Percentiles rank a stretch among this genome's conserved stretches.
Evolutionary conservation across 352 stramenopile species (phyloP).

Genomic region (Phytophthora sojae): DNA sequence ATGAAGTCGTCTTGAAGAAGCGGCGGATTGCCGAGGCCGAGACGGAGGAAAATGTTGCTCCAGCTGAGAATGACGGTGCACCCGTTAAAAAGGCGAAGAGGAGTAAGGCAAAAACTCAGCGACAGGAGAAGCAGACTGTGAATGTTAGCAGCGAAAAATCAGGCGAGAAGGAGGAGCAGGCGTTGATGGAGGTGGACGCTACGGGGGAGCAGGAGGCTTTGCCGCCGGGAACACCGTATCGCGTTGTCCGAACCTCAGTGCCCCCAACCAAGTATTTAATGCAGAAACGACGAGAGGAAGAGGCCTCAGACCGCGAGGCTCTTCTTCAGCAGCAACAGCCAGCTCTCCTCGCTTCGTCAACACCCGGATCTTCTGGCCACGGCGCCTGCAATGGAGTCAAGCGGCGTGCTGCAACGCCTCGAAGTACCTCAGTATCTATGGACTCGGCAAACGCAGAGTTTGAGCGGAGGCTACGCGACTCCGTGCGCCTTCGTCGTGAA

Average conservation of each 20-base stretch:
- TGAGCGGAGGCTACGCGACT: conserved; percentile 57
- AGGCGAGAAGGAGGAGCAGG: not conserved
- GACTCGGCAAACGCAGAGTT: conserved; percentile 52
- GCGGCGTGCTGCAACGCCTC: conserved; percentile 9
- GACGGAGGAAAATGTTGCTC: conserved; percentile 2
- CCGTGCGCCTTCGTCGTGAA: conserved; percentile 56
- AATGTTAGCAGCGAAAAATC: not conserved
- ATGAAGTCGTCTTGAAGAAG: conserved; percentile 38
- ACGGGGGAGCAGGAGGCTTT: conserved; percentile 10
- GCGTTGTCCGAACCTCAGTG: conserved; percentile 46
- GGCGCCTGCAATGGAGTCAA: conserved; percentile 23
- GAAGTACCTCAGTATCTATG: conserved; percentile 15
- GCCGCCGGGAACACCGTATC: conserved; percentile 21
- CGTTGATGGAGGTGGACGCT: not conserved
- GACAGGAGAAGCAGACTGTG: not conserved
- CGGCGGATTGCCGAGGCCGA: conserved; percentile 26
- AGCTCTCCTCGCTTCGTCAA: conserved; percentile 11
- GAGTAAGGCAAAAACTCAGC: conserved; percentile 15
- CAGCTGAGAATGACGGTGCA: conserved; percentile 8
- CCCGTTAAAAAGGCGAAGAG: conserved; percentile 29
- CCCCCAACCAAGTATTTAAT: conserved; percentile 63
- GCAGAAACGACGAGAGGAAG: conserved; percentile 44
- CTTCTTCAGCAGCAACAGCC: conserved; percentile 28
- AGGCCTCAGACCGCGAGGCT: conserved; percentile 30
- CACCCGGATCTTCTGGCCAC: conserved; percentile 17